Conservation (phyloP, 164 flowering plant species). For the Stephania yunnanensis region DNA sequence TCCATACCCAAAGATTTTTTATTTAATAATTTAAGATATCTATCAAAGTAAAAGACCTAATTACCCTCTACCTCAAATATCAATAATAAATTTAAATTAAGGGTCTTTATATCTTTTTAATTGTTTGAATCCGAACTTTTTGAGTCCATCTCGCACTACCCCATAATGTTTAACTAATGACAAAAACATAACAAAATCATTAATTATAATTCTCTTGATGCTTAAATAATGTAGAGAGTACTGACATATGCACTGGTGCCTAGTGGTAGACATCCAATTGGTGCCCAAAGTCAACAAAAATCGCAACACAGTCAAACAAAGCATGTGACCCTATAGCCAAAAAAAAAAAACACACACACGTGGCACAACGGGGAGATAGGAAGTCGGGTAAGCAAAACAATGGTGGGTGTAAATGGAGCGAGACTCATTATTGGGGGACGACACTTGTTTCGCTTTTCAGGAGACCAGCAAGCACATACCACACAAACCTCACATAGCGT, state of each 20-base stretch:
- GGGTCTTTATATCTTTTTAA: no score
- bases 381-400: slow-evolving; percentile 23
- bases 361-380: background rate
- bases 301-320: background rate
- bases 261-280: no score
- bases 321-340: background rate
- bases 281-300: background rate
- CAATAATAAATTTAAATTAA: no score
- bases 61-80: no score
- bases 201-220: background rate
- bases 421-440: slow-evolving; percentile 7
- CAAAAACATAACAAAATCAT: no score
- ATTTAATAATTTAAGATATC: no score
- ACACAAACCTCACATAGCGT: slow-evolving; percentile 9
- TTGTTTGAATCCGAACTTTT: no score
- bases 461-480: slow-evolving; percentile 14
- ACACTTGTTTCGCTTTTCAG: slow-evolving; percentile 30
- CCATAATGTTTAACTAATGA: no score
- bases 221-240: background rate
- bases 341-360: background rate
- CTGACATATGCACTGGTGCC: background rate
- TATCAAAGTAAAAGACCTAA: no score
- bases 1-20: no score
- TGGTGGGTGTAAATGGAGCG: slow-evolving; percentile 13
- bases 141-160: no score